Base-by-base conservation (phyloP, 1,139 yeast species). In the Waltiozyma sp. region DNA sequence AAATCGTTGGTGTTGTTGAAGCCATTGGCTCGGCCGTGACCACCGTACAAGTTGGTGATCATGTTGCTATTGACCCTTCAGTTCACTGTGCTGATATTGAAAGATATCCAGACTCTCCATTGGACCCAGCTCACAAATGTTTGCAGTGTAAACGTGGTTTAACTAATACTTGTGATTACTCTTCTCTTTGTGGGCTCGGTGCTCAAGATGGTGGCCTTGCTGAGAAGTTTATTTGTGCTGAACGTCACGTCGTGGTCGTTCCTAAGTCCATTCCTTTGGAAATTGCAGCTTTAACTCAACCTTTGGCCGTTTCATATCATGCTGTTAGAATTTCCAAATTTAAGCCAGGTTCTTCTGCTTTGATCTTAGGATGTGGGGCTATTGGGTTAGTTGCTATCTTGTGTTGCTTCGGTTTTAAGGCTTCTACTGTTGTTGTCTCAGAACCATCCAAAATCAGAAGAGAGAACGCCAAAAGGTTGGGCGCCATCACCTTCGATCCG, bases 1-100 rank as follows among this genome's bases (percentile, higher is more conserved):
- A 80, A 54, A 63, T 65, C 45, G 55, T 68, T 2, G 74, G 73
- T 28, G 53, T 60, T 11, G 65, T 69, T 18, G 41, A 54, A 16
- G 62, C 54, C 19, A 55, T 68, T 15, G 73, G 73, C 24, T 18
- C 52, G 2, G 53, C 42, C 9, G 73, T 68, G 6, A 54, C 56
- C 1, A 48, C 53, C 15, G 56, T 65, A 18, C 53, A 63, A 42
- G 54, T 54, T 15, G 73, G 72, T 19, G 71, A 68, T 49, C 61
- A 60, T 37, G 73, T 70, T 39, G 73, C 69, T 37, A 70, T 72
- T 34, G 77, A 72, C 48, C 75, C 75, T n/a, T 65, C 74, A 4
- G 73, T 70, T n/a, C 69, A 71, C 37, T 74, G 79, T 53, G 55
- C 56, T 37, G 76, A 71, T 47, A 53, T 61, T 43, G 47, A 50